These are phyloP conservation scores for Trypanosoma theileri DNA, from an alignment of 208 protist genomes.

Conservation along the genomic window DNA sequence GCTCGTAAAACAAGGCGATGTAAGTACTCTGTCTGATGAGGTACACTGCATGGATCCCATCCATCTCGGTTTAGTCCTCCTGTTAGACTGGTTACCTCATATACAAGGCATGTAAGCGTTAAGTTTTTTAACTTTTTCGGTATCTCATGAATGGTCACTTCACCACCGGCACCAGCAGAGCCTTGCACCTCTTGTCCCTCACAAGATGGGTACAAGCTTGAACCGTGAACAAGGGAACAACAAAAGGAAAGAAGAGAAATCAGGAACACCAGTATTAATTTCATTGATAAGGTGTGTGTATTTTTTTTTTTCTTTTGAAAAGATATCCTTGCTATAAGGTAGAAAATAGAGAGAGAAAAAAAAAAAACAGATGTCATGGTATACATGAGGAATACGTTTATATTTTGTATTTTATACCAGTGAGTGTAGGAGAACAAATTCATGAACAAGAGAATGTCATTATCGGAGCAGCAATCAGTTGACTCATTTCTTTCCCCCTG, in stretches of 20 bases:
- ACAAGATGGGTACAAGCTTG: slow-evolving; percentile 58
- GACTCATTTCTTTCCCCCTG: slow-evolving; percentile 16
- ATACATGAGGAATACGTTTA: neutral
- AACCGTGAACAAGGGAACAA: slow-evolving; percentile 16
- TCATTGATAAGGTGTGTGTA: too few species aligned
- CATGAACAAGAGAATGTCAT: slow-evolving; percentile 3
- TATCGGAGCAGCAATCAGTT: neutral
- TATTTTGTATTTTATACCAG: too few species aligned
- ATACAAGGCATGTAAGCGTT: slow-evolving; percentile 59
- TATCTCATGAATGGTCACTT: slow-evolving; percentile 29
- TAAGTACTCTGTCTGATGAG: slow-evolving; percentile 66
- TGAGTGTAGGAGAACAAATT: neutral
- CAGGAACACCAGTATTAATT: slow-evolving; percentile 8
- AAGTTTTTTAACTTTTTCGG: slow-evolving; percentile 10
- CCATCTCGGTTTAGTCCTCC: slow-evolving; percentile 23
- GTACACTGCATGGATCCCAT: slow-evolving; percentile 52
- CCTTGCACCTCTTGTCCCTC: slow-evolving; percentile 27
- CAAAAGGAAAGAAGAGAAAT: slow-evolving; percentile 24
- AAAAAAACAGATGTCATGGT: slow-evolving; percentile 1
- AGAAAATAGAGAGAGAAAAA: too few species aligned
- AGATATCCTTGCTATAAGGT: neutral
- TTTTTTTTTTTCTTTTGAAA: neutral
- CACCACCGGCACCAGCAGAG: slow-evolving; percentile 19
- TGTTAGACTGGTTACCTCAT: slow-evolving; percentile 52
- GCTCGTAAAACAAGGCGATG: slow-evolving; percentile 49